Evolutionary conservation across 2,329 filamentous ascomycete species (phyloP).

Genomic region (Botrytis hyacinthi): DNA sequence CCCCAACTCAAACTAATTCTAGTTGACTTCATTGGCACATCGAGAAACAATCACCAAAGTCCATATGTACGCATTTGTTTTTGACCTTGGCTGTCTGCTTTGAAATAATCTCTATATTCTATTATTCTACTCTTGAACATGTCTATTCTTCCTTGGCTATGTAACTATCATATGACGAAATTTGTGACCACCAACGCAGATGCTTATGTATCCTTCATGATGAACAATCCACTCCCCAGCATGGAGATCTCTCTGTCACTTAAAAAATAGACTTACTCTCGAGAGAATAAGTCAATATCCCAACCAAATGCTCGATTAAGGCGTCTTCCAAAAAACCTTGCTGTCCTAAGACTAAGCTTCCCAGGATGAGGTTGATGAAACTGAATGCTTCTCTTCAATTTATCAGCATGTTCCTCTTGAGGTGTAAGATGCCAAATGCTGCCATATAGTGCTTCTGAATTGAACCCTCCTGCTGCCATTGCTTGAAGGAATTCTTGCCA

Average conservation of each 20-base stretch:
- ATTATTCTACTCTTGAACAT: not conserved
- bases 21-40: not conserved
- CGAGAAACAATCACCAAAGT: not conserved
- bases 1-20: not conserved
- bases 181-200: not conserved
- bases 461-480: not conserved
- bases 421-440: not conserved
- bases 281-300: not conserved
- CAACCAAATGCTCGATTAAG: not conserved
- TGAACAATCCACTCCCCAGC: not conserved
- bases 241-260: not conserved
- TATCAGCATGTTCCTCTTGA: not conserved
- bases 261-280: no score
- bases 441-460: not conserved
- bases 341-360: not conserved
- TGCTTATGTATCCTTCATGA: not conserved
- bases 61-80: not conserved
- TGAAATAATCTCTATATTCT: not conserved
- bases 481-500: not conserved
- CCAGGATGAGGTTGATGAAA: slow-evolving; percentile 9
- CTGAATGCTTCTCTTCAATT: not conserved
- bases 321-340: not conserved
- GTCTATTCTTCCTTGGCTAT: not conserved
- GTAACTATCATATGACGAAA: not conserved
- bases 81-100: not conserved